Conservation (phyloP, 805 yeast genomes). For the Spathaspora arborariae region DNA sequence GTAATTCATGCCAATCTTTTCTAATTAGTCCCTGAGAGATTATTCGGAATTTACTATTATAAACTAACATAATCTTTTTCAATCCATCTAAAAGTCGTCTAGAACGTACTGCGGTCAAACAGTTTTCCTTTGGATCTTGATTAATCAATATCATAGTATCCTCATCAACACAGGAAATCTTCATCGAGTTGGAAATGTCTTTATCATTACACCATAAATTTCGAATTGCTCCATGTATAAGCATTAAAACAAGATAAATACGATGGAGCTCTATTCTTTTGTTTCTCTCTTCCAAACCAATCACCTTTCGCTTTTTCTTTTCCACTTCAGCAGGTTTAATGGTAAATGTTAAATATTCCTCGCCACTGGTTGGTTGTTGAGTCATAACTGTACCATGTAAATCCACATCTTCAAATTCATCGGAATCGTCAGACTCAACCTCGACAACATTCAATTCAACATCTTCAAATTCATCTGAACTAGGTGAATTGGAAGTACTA, state of each 20-base stretch:
- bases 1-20: slow-evolving; percentile 32
- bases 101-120: slow-evolving; percentile 42
- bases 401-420: slow-evolving; percentile 23
- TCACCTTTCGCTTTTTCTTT: slow-evolving; percentile 28
- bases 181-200: slow-evolving; percentile 36
- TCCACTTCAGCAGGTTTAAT: slow-evolving; percentile 11
- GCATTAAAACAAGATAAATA: slow-evolving; percentile 52
- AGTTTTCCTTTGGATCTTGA: slow-evolving; percentile 1
- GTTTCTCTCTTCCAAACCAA: slow-evolving; percentile 53
- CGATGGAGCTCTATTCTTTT: slow-evolving; percentile 56
- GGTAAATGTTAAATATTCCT: slow-evolving; percentile 7
- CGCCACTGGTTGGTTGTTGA: background rate
- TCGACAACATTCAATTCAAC: slow-evolving; percentile 16
- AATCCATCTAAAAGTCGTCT: slow-evolving; percentile 74
- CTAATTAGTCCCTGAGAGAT: slow-evolving; percentile 34
- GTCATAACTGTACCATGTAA: slow-evolving; percentile 9
- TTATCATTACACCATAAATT: slow-evolving; percentile 70
- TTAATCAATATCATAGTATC: background rate
- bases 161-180: slow-evolving; percentile 15
- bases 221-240: slow-evolving; percentile 63
- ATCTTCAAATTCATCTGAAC: slow-evolving; percentile 27
- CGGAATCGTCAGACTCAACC: slow-evolving; percentile 14
- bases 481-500: slow-evolving; percentile 3
- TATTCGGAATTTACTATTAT: slow-evolving; percentile 54
- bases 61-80: slow-evolving; percentile 59